A percentile compares a stretch with the other conserved stretches of the same genome.
Evolutionary conservation across 306 rosid genomes (phyloP).

Genomic region (Medicago lupulina): DNA sequence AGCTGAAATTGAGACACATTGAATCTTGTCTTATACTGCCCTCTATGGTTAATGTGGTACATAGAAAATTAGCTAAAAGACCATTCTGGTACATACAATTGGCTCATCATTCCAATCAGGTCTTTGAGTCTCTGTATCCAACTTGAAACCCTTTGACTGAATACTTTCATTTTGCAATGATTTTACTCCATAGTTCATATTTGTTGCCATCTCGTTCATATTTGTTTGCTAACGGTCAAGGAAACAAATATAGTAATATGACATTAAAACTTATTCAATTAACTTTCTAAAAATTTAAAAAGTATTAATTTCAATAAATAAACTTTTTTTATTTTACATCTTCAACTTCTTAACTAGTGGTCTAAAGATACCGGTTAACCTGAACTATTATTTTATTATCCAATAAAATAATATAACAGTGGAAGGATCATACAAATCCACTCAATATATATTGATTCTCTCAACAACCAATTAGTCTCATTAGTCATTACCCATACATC

Average conservation of each 20-base stretch:
- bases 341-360: too few species aligned
- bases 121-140: neutral
- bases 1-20: constrained; percentile 2
- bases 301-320: too few species aligned
- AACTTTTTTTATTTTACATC: too few species aligned
- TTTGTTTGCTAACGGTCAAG: too few species aligned
- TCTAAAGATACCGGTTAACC: too few species aligned
- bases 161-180: neutral
- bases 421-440: constrained; percentile 33
- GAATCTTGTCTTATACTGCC: neutral
- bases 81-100: constrained; percentile 6
- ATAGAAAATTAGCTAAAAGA: constrained; percentile 5
- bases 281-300: too few species aligned
- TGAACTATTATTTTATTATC: neutral
- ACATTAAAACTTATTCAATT: too few species aligned
- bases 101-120: constrained; percentile 19
- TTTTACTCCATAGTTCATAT: too few species aligned
- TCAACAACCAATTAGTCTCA: neutral
- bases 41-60: neutral
- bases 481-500: neutral
- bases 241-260: too few species aligned
- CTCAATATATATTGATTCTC: neutral
- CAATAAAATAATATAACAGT: neutral
- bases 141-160: neutral
- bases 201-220: too few species aligned